Conservation (phyloP, 2,329 filamentous ascomycete species). For the Xylariaceae sp. region DNA sequence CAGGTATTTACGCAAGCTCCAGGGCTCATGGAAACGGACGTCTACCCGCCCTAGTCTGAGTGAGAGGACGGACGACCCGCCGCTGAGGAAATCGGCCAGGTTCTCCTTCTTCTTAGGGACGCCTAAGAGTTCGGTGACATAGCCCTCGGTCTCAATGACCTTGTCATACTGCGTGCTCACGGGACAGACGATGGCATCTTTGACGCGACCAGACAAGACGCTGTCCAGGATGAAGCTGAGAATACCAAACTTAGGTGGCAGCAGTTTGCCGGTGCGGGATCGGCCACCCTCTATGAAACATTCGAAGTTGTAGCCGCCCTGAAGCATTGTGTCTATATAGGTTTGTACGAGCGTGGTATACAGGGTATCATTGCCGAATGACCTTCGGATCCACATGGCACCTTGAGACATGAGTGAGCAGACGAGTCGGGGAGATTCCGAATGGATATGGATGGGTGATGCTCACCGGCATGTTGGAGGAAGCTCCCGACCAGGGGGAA, state of each 20-base stretch:
- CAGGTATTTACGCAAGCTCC: constrained; percentile 82
- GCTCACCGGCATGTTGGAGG: constrained; percentile 77
- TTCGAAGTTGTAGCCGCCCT: constrained; percentile 89
- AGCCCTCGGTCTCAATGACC: constrained; percentile 95
- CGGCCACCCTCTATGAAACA: constrained; percentile 97
- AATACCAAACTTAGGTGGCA: constrained; percentile 94
- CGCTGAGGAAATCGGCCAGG: constrained; percentile 79
- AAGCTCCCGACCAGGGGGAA: constrained; percentile 87
- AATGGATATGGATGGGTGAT: not conserved
- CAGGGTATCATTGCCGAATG: constrained; percentile 86
- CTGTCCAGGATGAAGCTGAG: constrained; percentile 88
- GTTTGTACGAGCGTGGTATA: constrained; percentile 92
- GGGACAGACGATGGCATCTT: constrained; percentile 90
- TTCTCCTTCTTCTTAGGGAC: constrained; percentile 96
- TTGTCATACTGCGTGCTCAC: constrained; percentile 99
- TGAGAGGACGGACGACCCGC: constrained; percentile 79
- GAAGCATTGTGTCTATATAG: constrained; percentile 88
- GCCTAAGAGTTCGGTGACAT: constrained; percentile 88
- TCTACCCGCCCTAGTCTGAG: constrained; percentile 88
- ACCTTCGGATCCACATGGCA: constrained; percentile 91
- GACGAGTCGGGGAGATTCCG: not conserved
- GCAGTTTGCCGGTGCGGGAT: constrained; percentile 86
- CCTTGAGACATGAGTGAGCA: constrained; percentile 23
- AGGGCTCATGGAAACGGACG: constrained; percentile 92
- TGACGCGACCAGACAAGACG: constrained; percentile 77